Evolutionary conservation across 176 grass and related monocot genomes (phyloP).

Genomic region (Miscanthus lutarioriparius): DNA sequence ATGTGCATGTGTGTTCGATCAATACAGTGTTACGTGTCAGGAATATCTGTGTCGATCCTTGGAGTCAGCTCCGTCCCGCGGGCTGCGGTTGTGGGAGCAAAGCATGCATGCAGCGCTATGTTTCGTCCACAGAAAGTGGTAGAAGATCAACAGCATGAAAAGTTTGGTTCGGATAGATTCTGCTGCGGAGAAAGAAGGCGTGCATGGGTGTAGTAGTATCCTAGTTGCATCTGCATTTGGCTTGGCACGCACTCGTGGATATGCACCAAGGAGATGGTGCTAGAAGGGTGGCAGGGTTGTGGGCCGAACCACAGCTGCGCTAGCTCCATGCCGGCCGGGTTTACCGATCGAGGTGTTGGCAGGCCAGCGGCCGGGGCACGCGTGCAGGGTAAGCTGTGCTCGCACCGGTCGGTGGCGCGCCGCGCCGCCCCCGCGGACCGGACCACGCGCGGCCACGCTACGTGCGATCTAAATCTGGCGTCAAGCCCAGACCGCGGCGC

Average conservation of each 20-base stretch:
- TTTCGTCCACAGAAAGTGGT: neutral
- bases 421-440: too few relatives aligned
- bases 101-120: neutral
- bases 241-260: neutral
- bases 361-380: constrained; percentile 26
- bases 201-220: constrained; percentile 20
- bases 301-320: constrained; percentile 6
- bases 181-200: neutral
- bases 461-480: neutral
- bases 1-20: too few relatives aligned
- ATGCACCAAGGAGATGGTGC: constrained; percentile 16
- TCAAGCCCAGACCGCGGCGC: constrained; percentile 5
- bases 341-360: constrained; percentile 1
- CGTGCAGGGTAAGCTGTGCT: too few relatives aligned
- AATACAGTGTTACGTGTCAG: neutral
- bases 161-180: constrained; percentile 44
- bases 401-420: too few relatives aligned
- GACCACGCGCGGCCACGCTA: too few relatives aligned
- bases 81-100: constrained; percentile 23
- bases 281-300: constrained; percentile 30
- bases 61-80: neutral
- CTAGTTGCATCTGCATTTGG: neutral
- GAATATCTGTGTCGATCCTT: neutral
- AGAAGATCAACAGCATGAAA: neutral
- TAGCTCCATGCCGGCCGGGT: neutral